These are phyloP conservation scores for Phlyctochytrium planicorne DNA, from an alignment of 192 early-diverging fungal species.

Conservation along the genomic window DNA sequence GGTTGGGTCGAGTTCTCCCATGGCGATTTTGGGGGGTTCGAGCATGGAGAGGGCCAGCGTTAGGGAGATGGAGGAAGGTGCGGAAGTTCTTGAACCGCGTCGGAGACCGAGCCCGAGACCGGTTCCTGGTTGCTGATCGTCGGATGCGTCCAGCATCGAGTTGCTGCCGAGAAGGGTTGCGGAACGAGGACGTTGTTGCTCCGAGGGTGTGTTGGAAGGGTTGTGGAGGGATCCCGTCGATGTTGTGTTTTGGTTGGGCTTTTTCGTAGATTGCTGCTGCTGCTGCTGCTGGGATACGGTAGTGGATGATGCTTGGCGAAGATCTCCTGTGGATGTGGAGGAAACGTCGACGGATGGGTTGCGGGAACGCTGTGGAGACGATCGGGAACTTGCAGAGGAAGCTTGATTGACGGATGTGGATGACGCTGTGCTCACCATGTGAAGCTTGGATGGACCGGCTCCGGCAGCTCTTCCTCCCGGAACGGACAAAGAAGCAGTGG, in stretches of 20 bases:
- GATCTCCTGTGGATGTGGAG: neutral
- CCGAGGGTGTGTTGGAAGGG: neutral
- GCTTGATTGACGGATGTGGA: neutral
- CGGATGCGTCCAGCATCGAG: neutral
- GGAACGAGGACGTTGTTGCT: neutral
- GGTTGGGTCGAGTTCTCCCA: slow-evolving; percentile 56
- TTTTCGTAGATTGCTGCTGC: no score
- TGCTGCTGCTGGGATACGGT: no score
- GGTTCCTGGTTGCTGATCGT: neutral
- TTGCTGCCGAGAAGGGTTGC: neutral
- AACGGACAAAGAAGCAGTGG: neutral
- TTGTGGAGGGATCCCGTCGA: neutral
- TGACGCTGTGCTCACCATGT: neutral
- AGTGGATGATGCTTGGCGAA: neutral
- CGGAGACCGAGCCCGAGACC: neutral
- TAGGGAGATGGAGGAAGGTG: slow-evolving; percentile 12
- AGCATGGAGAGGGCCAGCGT: slow-evolving; percentile 1
- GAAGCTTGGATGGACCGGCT: neutral
- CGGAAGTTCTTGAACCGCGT: slow-evolving; percentile 9
- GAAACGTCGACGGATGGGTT: neutral
- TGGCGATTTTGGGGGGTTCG: slow-evolving; percentile 6
- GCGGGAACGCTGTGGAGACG: neutral
- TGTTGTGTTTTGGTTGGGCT: no score
- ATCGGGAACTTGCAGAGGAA: neutral
- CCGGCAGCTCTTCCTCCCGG: neutral